These are phyloP conservation scores for Verruconis gallopava DNA, from an alignment of 2,329 filamentous ascomycete genomes.

Conservation along the genomic window DNA sequence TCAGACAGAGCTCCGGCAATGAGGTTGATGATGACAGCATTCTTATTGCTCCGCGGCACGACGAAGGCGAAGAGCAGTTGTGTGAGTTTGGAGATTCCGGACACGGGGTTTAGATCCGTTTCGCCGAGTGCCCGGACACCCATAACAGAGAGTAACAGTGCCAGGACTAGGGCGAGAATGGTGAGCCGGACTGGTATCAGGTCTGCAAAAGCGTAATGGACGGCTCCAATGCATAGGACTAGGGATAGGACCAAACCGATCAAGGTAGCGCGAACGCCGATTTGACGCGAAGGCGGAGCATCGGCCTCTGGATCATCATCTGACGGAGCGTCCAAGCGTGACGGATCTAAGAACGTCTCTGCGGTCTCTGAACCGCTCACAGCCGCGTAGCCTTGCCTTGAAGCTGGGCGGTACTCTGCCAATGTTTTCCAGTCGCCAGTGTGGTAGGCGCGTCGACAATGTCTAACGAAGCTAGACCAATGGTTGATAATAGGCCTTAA, in stretches of 20 bases:
- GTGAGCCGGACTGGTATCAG: constrained; percentile 75
- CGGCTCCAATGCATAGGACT: constrained; percentile 64
- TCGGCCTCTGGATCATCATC: constrained; percentile 48
- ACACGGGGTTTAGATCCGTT: constrained; percentile 92
- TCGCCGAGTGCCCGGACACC: constrained; percentile 55
- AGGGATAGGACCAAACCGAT: constrained; percentile 69
- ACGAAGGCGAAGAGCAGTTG: constrained; percentile 91
- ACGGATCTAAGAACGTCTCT: constrained; percentile 13
- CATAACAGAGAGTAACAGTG: constrained; percentile 54
- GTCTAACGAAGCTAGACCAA: constrained; percentile 1
- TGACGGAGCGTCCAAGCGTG: constrained; percentile 12
- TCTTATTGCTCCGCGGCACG: constrained; percentile 60
- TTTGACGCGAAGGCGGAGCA: constrained; percentile 70
- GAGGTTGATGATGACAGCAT: constrained; percentile 88
- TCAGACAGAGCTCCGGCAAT: constrained; percentile 82
- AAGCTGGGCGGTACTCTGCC: not conserved
- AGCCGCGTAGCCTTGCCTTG: constrained; percentile 3
- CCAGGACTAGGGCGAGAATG: constrained; percentile 67
- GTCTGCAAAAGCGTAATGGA: constrained; percentile 69
- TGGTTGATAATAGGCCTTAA: constrained; percentile 45
- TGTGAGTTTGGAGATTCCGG: constrained; percentile 90
- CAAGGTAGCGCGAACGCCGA: constrained; percentile 56
- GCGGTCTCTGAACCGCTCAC: constrained; percentile 7
- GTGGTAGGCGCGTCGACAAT: constrained; percentile 1
- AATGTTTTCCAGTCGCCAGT: constrained; percentile 7